phyloP scores from a whole-genome alignment of 805 yeast species.

The Suhomyces prunicola region DNA sequence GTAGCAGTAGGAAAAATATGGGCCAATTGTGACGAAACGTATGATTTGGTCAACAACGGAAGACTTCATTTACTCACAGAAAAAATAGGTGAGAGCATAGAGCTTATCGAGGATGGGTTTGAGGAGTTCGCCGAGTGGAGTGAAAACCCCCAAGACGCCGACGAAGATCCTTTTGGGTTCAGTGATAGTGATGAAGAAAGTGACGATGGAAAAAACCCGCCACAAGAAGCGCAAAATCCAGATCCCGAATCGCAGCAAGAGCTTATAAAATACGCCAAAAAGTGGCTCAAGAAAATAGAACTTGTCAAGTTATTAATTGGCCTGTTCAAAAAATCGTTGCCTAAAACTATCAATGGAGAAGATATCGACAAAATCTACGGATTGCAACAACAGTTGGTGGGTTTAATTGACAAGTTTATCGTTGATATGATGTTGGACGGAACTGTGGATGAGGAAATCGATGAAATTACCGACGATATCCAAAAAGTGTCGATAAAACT shows the following conservation, averaged over 20 bases:
- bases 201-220: slow-evolving; percentile 10
- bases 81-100: slow-evolving; percentile 43
- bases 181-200: slow-evolving; percentile 17
- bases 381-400: slow-evolving; percentile 42
- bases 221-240: slow-evolving; percentile 18
- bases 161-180: slow-evolving; percentile 54
- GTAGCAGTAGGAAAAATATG: slow-evolving; percentile 66
- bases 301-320: slow-evolving; percentile 56
- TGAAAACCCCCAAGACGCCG: slow-evolving; percentile 51
- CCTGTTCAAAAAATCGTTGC: slow-evolving; percentile 58
- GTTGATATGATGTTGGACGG: slow-evolving; percentile 52
- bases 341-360: slow-evolving; percentile 39
- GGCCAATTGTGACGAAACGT: slow-evolving; percentile 58
- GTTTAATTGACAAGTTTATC: slow-evolving; percentile 54
- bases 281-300: slow-evolving; percentile 53
- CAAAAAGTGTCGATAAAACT: slow-evolving; percentile 26
- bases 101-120: slow-evolving; percentile 57
- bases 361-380: slow-evolving; percentile 47
- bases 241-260: slow-evolving; percentile 17
- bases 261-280: slow-evolving; percentile 39
- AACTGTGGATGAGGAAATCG: slow-evolving; percentile 36
- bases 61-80: slow-evolving; percentile 50
- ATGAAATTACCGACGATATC: slow-evolving; percentile 20
- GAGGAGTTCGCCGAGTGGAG: slow-evolving; percentile 70
- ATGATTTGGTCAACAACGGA: slow-evolving; percentile 44